Evolutionary conservation across 345 rosid species (phyloP).

Genomic region (Dimocarpus longan): DNA sequence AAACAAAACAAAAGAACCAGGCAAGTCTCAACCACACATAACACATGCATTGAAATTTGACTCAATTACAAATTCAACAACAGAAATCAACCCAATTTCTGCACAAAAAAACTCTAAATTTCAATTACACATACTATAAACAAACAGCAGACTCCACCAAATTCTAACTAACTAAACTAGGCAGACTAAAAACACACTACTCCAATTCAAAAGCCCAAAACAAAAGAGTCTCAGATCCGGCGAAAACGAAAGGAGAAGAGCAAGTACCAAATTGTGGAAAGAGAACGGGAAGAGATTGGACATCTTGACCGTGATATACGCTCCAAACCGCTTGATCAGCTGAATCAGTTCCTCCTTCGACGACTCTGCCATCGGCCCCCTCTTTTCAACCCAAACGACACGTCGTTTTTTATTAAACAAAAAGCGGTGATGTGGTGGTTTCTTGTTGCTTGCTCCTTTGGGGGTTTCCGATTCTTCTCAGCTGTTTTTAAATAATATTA

Average conservation of each 20-base stretch:
- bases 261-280: slow-evolving; percentile 67
- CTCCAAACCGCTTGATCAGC: slow-evolving; percentile 88
- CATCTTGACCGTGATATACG: slow-evolving; percentile 71
- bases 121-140: background rate
- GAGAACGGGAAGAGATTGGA: slow-evolving; percentile 65
- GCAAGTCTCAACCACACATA: too few relatives aligned
- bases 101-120: background rate
- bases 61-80: background rate
- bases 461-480: slow-evolving; percentile 19
- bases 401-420: background rate
- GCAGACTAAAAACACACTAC: background rate
- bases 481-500: background rate
- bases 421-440: background rate
- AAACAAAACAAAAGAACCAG: background rate
- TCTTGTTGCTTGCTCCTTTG: slow-evolving; percentile 2
- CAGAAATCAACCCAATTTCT: background rate
- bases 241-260: slow-evolving; percentile 8
- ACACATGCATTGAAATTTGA: background rate
- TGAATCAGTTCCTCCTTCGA: slow-evolving; percentile 75
- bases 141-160: background rate
- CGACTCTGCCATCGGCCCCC: slow-evolving; percentile 53
- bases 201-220: background rate
- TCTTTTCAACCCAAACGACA: background rate
- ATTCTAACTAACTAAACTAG: slow-evolving; percentile 2
- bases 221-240: slow-evolving; percentile 35